phyloP scores from a whole-genome alignment of 805 yeast genomes.

The Henningerozyma blattae region DNA sequence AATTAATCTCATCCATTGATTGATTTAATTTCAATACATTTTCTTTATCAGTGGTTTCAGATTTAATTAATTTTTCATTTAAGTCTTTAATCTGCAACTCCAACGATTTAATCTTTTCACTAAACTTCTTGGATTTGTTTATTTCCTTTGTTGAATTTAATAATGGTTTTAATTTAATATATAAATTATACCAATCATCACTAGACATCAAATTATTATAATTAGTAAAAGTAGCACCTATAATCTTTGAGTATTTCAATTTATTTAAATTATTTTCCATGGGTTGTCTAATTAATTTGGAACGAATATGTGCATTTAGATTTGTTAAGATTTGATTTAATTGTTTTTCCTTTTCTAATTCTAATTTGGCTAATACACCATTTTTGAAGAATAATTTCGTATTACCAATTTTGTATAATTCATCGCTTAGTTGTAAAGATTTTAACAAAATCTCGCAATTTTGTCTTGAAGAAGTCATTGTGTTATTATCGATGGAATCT shows the following conservation, averaged over 20 bases:
- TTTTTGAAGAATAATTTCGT: slow-evolving; percentile 92
- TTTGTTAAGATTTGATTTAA: slow-evolving; percentile 41
- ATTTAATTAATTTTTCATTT: no score
- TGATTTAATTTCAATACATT: no score
- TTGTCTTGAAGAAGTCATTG: slow-evolving; percentile 38
- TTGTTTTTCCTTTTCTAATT: slow-evolving; percentile 58
- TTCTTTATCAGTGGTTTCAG: no score
- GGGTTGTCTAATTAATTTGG: slow-evolving; percentile 41
- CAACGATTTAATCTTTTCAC: slow-evolving; percentile 41
- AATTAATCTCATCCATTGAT: no score
- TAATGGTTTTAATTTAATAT: slow-evolving; percentile 62
- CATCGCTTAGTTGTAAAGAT: slow-evolving; percentile 57
- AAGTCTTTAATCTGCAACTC: slow-evolving; percentile 33
- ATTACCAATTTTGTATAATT: slow-evolving; percentile 78
- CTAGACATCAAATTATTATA: slow-evolving; percentile 38
- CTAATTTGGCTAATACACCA: slow-evolving; percentile 86
- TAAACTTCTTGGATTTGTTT: slow-evolving; percentile 42
- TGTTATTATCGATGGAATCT: slow-evolving; percentile 6
- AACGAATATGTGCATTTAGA: slow-evolving; percentile 58
- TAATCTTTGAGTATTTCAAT: slow-evolving; percentile 56
- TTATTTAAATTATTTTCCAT: slow-evolving; percentile 40
- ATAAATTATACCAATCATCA: slow-evolving; percentile 74
- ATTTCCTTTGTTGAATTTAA: slow-evolving; percentile 52
- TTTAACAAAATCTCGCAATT: slow-evolving; percentile 59
- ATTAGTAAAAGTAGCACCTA: slow-evolving; percentile 47